Conservation (phyloP, 2,329 filamentous ascomycete species). For the Gyromitra esculenta region DNA sequence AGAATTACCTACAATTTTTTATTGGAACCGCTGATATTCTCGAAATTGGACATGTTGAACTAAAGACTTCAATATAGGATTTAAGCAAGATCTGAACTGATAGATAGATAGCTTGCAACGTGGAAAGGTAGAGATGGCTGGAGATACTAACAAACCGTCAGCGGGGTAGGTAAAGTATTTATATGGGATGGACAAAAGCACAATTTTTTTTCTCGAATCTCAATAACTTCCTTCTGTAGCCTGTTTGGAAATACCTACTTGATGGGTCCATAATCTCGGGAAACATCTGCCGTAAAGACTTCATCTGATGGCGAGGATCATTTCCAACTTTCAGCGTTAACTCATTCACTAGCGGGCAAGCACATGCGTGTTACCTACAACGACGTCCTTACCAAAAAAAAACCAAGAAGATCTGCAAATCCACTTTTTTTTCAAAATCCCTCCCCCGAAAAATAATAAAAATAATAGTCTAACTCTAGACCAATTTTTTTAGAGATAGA, state of each 20-base stretch:
- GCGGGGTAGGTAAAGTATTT: conserved; percentile 30
- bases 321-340: not conserved
- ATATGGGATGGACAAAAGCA: conserved; percentile 12
- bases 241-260: conserved; percentile 20
- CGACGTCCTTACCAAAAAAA: not conserved
- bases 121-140: conserved; percentile 19
- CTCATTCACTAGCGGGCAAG: not conserved
- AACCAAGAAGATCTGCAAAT: not conserved
- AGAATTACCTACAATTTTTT: conserved; percentile 57
- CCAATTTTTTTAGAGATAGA: not conserved
- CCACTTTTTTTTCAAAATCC: not conserved
- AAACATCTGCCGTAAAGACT: conserved; percentile 15
- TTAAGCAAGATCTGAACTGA: conserved; percentile 24
- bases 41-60: conserved; percentile 69
- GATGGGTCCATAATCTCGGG: conserved; percentile 5
- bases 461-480: not conserved
- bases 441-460: not conserved
- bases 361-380: conserved; percentile 5
- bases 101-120: conserved; percentile 24
- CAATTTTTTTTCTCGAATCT: conserved; percentile 18
- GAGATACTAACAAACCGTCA: conserved; percentile 19
- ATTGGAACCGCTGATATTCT: conserved; percentile 67
- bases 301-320: conserved; percentile 14
- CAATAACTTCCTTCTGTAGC: conserved; percentile 9
- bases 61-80: conserved; percentile 34